phyloP scores from a whole-genome alignment of 2,329 filamentous ascomycete genomes.

The Xylaria sp. region DNA sequence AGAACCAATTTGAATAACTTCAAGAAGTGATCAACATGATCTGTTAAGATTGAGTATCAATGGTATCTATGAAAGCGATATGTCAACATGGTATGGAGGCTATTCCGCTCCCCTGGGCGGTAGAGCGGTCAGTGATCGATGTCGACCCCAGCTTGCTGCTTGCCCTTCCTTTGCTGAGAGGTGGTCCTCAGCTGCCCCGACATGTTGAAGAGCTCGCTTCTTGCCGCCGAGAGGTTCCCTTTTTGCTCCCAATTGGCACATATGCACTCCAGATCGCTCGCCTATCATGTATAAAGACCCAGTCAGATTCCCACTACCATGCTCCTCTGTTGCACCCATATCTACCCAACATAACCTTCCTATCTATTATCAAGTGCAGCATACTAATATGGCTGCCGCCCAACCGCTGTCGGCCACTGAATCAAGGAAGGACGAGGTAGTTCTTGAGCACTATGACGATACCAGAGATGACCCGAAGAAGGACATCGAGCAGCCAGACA shows the following conservation, averaged over 20 bases:
- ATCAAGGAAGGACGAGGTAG: constrained; percentile 7
- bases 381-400: background rate
- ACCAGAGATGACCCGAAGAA: constrained; percentile 23
- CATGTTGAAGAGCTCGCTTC: background rate
- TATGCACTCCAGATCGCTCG: constrained; percentile 2
- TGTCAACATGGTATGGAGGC: background rate
- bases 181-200: background rate
- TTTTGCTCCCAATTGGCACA: constrained; percentile 4
- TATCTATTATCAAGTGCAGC: background rate
- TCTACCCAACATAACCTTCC: background rate
- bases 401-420: constrained; percentile 3
- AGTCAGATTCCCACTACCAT: background rate
- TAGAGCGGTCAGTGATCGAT: constrained; percentile 8
- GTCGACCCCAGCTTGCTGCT: constrained; percentile 7
- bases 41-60: background rate
- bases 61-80: background rate
- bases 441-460: constrained; percentile 25
- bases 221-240: background rate
- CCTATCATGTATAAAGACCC: constrained; percentile 12
- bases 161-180: background rate
- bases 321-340: background rate
- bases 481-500: constrained; percentile 43
- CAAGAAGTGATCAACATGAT: background rate
- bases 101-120: background rate
- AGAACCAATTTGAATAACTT: constrained; percentile 2